phyloP scores from a whole-genome alignment of 2,329 filamentous ascomycete genomes.

The Dactylellina parvicollis region DNA sequence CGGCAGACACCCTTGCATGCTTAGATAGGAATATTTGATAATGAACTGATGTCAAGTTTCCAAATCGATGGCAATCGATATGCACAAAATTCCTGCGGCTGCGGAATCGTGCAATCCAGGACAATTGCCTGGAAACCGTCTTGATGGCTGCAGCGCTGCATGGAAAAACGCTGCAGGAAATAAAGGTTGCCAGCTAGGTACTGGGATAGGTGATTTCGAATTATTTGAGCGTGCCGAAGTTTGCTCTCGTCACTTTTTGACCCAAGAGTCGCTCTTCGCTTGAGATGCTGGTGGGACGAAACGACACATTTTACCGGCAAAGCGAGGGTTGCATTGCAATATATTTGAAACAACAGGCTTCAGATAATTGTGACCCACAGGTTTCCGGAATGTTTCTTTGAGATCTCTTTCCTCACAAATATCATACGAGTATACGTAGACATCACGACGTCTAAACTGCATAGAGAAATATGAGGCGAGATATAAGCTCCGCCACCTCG shows the following conservation, averaged over 20 bases:
- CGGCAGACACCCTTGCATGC: slow-evolving; percentile 13
- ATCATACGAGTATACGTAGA: slow-evolving; percentile 40
- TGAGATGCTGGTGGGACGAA: slow-evolving; percentile 43
- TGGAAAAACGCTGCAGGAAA: slow-evolving; percentile 17
- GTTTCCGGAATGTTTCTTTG: background rate
- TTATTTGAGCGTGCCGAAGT: slow-evolving; percentile 1
- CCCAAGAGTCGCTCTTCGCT: slow-evolving; percentile 29
- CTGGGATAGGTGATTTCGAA: background rate
- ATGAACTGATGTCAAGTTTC: slow-evolving; percentile 38
- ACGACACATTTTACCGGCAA: slow-evolving; percentile 48
- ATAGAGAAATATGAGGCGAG: slow-evolving; percentile 25
- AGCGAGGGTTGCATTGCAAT: slow-evolving; percentile 53
- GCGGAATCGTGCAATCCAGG: slow-evolving; percentile 13
- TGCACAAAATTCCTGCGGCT: slow-evolving; percentile 25
- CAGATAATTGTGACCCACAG: slow-evolving; percentile 26
- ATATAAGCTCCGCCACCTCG: slow-evolving; percentile 46
- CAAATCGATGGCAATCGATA: slow-evolving; percentile 35
- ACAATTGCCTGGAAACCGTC: slow-evolving; percentile 24
- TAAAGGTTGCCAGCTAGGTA: slow-evolving; percentile 1
- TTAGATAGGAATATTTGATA: slow-evolving; percentile 52
- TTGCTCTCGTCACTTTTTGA: background rate
- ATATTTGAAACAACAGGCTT: slow-evolving; percentile 41
- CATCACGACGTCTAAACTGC: slow-evolving; percentile 20
- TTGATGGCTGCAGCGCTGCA: slow-evolving; percentile 2
- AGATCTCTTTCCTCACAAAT: slow-evolving; percentile 14